Base-by-base conservation (phyloP, 2,329 filamentous ascomycete species). In the Sporothrix pseudoabietina region DNA sequence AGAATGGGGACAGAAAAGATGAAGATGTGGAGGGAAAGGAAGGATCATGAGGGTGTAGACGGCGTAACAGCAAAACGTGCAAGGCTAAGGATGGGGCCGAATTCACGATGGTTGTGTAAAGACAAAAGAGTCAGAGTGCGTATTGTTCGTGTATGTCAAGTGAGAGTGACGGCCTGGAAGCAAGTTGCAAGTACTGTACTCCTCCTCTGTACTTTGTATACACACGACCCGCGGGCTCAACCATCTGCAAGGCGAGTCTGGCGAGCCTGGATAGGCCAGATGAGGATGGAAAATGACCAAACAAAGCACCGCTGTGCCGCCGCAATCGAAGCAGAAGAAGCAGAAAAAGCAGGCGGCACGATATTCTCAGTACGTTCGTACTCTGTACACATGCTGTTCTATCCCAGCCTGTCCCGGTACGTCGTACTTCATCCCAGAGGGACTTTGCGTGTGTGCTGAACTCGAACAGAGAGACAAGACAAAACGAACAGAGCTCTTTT, bases 371-470 rank as follows among this genome's bases (percentile, higher is more conserved):
- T 26, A 26, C 26, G 26, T 26, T 26, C 26, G 26, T 26, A 26
- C 26, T 26, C 2, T 2, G 35, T 35, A 35, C 35, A 3, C 35
- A 35, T 4, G 8, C 8, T 35, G 39, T 19, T 39, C 1, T 9
- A 10, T n/a, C 30, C 30, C 32, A 55, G 52, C 52, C 12, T 26
- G 54, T 12, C 54, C 39, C n/a, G 39, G 22, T 26, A 26, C 26
- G 26, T 26, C 26, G 61, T 30, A 66, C 61, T 66, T 66, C 32
- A n/a, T 47, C 19, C 32, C n/a, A 39, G 52, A 70, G 66, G 44
- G 52, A 70, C 44, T 66, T 66, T 4, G 44, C 47, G 61, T 22
- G 16, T 57, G 69, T 61, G 69, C 69, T 61, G 22, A 61, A 61
- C 41, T 44, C 9, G 41, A 44, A 35, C 35, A 35, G 35, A 35